These are phyloP conservation scores for Triticum dicoccoides DNA, from an alignment of 176 grass and related monocot genomes.

Conservation along the genomic window DNA sequence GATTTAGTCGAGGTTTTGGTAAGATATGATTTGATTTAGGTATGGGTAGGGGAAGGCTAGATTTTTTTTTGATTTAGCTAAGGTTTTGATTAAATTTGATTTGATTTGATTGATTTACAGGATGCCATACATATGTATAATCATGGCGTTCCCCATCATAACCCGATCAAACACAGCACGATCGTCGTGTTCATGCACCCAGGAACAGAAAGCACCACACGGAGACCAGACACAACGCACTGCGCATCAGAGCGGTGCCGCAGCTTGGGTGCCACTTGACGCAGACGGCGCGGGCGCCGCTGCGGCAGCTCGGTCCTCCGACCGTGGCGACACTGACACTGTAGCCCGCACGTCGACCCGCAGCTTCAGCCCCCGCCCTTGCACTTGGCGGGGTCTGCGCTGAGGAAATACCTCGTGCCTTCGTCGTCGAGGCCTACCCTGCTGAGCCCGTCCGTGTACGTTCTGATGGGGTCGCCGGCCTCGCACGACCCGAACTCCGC, in stretches of 20 bases:
- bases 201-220: neutral
- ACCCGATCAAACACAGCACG: neutral
- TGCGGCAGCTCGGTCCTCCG: neutral
- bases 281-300: neutral
- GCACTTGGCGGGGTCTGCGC: constrained; percentile 35
- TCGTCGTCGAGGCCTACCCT: constrained; percentile 29
- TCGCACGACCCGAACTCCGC: constrained; percentile 33
- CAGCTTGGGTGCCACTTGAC: neutral
- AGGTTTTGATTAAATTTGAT: too few species aligned
- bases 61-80: too few species aligned
- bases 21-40: too few species aligned
- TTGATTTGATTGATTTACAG: too few species aligned
- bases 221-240: neutral
- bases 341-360: constrained; percentile 33
- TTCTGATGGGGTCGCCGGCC: constrained; percentile 25
- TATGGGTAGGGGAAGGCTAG: too few species aligned
- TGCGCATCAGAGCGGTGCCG: neutral
- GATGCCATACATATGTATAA: neutral
- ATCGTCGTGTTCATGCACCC: neutral
- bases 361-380: constrained; percentile 54
- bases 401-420: constrained; percentile 50
- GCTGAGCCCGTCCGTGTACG: constrained; percentile 49
- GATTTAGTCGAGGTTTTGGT: too few species aligned
- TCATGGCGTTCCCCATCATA: too few species aligned
- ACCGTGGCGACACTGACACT: neutral